Percentiles rank a stretch among this genome's conserved stretches.
These are phyloP conservation scores for Uromyces viciae-fabae DNA, from an alignment of 1,284 basidiomycete genomes.

Conservation along the genomic window DNA sequence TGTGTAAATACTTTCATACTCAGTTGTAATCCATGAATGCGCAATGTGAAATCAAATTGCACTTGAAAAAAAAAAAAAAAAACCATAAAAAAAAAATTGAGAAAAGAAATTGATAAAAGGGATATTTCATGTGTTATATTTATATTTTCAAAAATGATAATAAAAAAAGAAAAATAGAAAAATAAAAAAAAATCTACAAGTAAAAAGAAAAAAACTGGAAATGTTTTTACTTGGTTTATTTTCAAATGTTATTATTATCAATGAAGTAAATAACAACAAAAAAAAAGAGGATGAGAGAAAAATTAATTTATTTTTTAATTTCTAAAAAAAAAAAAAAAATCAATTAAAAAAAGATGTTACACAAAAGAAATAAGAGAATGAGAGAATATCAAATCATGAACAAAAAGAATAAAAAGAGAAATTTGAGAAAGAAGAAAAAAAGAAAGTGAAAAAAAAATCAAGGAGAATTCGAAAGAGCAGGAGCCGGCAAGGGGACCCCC, in stretches of 20 bases:
- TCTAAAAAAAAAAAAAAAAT: neutral
- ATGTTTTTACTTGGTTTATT: neutral
- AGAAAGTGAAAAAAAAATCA: neutral
- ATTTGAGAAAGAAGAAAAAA: neutral
- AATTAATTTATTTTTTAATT: neutral
- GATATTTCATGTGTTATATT: neutral
- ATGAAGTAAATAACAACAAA: neutral
- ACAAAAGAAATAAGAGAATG: neutral
- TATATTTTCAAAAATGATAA: neutral
- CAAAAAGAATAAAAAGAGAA: neutral
- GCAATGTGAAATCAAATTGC: neutral
- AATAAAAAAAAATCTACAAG: neutral
- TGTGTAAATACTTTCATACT: neutral
- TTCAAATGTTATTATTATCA: neutral
- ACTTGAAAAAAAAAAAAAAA: neutral
- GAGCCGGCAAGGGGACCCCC: constrained; percentile 29
- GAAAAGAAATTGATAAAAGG: neutral
- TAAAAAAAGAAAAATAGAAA: neutral
- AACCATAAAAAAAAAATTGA: neutral
- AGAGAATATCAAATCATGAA: neutral
- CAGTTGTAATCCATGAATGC: neutral
- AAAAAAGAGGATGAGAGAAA: neutral
- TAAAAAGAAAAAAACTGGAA: neutral
- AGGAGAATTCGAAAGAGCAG: constrained; percentile 7
- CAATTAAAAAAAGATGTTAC: neutral